Conservation (phyloP, 2,329 filamentous ascomycete species). For the Trichoderma polysporum region DNA sequence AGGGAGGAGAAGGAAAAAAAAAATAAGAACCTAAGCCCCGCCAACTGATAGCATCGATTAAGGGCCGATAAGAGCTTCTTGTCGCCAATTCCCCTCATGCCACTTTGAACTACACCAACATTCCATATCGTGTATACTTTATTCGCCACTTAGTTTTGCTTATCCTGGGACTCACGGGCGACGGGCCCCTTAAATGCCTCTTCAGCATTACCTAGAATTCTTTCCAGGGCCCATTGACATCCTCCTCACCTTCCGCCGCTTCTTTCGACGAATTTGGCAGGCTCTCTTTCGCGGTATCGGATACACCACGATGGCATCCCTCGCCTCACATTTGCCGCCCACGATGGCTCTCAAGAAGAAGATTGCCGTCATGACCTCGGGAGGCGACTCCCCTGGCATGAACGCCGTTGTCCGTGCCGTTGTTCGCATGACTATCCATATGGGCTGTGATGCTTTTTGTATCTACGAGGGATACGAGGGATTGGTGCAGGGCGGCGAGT, state of each 20-base stretch:
- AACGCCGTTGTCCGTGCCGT: conserved; percentile 87
- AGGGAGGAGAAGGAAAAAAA: conserved; percentile 5
- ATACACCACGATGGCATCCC: conserved; percentile 13
- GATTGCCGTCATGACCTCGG: conserved; percentile 92
- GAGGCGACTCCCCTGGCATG: conserved; percentile 94
- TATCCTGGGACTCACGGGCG: conserved; percentile 12
- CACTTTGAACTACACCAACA: conserved; percentile 11
- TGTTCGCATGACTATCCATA: conserved; percentile 85
- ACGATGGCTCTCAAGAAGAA: conserved; percentile 56
- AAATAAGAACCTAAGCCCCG: conserved; percentile 19
- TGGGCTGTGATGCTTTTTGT: conserved; percentile 75
- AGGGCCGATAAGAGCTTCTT: conserved; percentile 23
- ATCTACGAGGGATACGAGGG: conserved; percentile 96
- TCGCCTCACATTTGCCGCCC: conserved; percentile 23
- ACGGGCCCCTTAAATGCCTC: conserved; percentile 29
- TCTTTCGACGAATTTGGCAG: conserved; percentile 31
- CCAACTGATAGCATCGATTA: conserved; percentile 19
- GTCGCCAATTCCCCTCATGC: conserved; percentile 18
- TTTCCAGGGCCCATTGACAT: conserved; percentile 34
- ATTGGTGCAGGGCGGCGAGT: conserved; percentile 81
- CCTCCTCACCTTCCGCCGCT: conserved; percentile 31
- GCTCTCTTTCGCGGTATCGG: conserved; percentile 24
- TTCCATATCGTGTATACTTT: not conserved
- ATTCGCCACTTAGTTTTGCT: conserved; percentile 11
- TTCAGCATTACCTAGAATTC: conserved; percentile 29